phyloP scores from a whole-genome alignment of 768 basidiomycete genomes.

The Mycena capillaripes region DNA sequence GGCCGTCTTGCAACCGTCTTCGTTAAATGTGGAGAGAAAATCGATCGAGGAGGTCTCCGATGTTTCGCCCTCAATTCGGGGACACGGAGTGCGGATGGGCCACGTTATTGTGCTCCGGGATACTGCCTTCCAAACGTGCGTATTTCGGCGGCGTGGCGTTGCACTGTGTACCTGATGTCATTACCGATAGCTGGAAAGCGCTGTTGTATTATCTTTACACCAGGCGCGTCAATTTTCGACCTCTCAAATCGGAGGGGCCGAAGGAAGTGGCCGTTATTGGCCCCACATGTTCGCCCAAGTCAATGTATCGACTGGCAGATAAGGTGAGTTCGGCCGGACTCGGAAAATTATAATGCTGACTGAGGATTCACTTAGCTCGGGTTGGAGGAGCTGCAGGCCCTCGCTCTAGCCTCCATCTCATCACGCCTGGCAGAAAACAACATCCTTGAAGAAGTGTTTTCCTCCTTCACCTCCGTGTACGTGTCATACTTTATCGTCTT shows the following conservation, averaged over 20 bases:
- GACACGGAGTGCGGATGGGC: slow-evolving; percentile 15
- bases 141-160: not conserved
- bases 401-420: slow-evolving; percentile 39
- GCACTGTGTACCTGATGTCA: not conserved
- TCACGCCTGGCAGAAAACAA: slow-evolving; percentile 38
- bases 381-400: slow-evolving; percentile 30
- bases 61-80: not conserved
- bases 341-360: not conserved
- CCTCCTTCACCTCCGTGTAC: slow-evolving; percentile 42
- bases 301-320: slow-evolving; percentile 58
- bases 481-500: not conserved
- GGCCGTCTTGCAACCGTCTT: not conserved
- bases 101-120: slow-evolving; percentile 36
- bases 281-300: slow-evolving; percentile 55
- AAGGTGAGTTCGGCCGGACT: slow-evolving; percentile 44
- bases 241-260: slow-evolving; percentile 43
- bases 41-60: not conserved
- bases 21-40: not conserved
- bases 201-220: slow-evolving; percentile 58
- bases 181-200: slow-evolving; percentile 50
- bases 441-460: slow-evolving; percentile 43
- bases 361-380: slow-evolving; percentile 33
- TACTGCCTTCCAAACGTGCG: slow-evolving; percentile 41
- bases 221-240: slow-evolving; percentile 46
- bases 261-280: slow-evolving; percentile 9